Percentiles rank a stretch among this genome's conserved stretches.
Evolutionary conservation across 495 filamentous ascomycete genomes (phyloP).

Genomic region (Annulohypoxylon maeteangense): DNA sequence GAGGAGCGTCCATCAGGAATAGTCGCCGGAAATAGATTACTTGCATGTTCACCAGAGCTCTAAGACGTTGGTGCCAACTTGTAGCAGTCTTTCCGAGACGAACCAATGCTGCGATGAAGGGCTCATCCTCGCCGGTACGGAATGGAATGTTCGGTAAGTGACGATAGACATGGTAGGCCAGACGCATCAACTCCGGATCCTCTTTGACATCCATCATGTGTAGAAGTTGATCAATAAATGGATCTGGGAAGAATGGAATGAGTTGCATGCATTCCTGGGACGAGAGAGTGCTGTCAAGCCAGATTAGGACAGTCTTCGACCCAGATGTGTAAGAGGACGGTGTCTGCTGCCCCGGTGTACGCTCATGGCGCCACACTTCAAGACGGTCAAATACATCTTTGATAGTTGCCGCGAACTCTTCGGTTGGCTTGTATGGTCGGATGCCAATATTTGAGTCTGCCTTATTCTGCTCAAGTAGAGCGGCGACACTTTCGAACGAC

Average conservation of each 20-base stretch:
- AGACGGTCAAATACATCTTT: constrained; percentile 81
- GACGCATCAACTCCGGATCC: constrained; percentile 91
- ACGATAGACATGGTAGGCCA: constrained; percentile 97
- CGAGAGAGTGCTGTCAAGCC: constrained; percentile 91
- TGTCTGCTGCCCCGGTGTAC: constrained; percentile 88
- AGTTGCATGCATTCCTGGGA: constrained; percentile 94
- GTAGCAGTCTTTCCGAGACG: constrained; percentile 85
- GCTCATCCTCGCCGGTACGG: constrained; percentile 81
- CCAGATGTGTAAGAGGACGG: constrained; percentile 95
- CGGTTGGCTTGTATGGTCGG: constrained; percentile 80
- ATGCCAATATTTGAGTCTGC: constrained; percentile 82
- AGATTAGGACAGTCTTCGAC: constrained; percentile 93
- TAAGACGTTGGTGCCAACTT: constrained; percentile 96
- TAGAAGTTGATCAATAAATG: constrained; percentile 88
- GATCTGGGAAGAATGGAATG: constrained; percentile 87
- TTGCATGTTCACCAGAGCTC: constrained; percentile 99
- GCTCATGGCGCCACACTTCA: constrained; percentile 86
- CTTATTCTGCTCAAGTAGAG: constrained; percentile 81
- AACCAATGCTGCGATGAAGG: constrained; percentile 86
- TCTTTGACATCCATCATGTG: constrained; percentile 99
- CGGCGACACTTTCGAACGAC: constrained; percentile 80
- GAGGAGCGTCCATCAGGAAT: constrained; percentile 82
- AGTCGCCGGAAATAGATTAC: constrained; percentile 98
- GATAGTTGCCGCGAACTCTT: constrained; percentile 78
- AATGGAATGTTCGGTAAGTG: constrained; percentile 97